These are phyloP conservation scores for Athelia sp. DNA, from an alignment of 1,284 basidiomycete species.

Conservation along the genomic window DNA sequence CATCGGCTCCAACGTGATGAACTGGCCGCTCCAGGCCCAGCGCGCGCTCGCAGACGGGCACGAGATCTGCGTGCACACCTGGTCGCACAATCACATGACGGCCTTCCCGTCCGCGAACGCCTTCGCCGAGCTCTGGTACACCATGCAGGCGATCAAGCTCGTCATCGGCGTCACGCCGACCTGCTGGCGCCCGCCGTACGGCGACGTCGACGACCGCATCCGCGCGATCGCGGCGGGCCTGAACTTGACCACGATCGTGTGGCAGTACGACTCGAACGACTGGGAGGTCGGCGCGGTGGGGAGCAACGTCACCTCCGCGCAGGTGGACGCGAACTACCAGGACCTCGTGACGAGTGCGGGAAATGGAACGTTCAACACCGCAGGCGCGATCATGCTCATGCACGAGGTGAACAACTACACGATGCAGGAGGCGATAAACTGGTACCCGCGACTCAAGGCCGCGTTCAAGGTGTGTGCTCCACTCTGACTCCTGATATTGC, in stretches of 20 bases:
- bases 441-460: slow-evolving; percentile 32
- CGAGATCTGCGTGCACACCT: slow-evolving; percentile 56
- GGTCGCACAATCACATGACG: slow-evolving; percentile 66
- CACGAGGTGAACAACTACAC: slow-evolving; percentile 48
- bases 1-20: slow-evolving; percentile 72
- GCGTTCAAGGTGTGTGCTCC: slow-evolving; percentile 25
- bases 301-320: slow-evolving; percentile 34
- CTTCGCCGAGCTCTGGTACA: slow-evolving; percentile 80
- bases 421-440: slow-evolving; percentile 41
- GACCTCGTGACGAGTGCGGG: slow-evolving; percentile 29
- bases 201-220: slow-evolving; percentile 57
- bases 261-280: slow-evolving; percentile 68
- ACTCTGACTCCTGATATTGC: not conserved
- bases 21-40: slow-evolving; percentile 69
- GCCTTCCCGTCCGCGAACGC: slow-evolving; percentile 67
- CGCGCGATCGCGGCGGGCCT: slow-evolving; percentile 58
- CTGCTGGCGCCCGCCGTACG: too few species aligned
- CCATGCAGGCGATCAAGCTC: slow-evolving; percentile 46
- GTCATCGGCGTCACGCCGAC: slow-evolving; percentile 43
- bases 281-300: slow-evolving; percentile 47
- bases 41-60: slow-evolving; percentile 62
- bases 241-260: slow-evolving; percentile 54
- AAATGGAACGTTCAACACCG: slow-evolving; percentile 34
- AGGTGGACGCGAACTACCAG: slow-evolving; percentile 39
- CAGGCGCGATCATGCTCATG: slow-evolving; percentile 44